Evolutionary conservation across 2,329 filamentous ascomycete species (phyloP), one percentile per base, ranked within the genome.

Genomic region (Pestalotiopsis sp.): DNA sequence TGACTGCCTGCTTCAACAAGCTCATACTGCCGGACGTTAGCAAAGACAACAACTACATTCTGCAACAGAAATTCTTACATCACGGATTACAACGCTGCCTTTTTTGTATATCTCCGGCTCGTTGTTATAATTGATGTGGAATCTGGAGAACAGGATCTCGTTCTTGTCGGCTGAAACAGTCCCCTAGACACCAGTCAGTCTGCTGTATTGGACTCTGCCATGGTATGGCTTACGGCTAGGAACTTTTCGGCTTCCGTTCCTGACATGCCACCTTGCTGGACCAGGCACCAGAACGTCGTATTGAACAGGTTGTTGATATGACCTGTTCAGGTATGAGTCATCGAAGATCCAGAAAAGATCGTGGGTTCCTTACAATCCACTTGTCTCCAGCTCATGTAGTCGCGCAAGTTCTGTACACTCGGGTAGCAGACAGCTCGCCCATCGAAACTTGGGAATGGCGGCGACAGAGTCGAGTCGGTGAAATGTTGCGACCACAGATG

Each of bases 281-380:
- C 92, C 75, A 99, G 84, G 0, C 91, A 86, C 96, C 96, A 99
- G 79, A 98, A 98, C 0, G 94, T 94, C 0, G 96, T 99, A 79
- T 99, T 99, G 81, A 98, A 99, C 4, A 99, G 87, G 76, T 99
- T 99, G 80, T 99, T 99, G 75, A 99, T 97, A 78, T 99, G 96
- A 73, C 93, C 93, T 95, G 31, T 17, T 52, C 12, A 25, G 17
- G 12, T 4, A 27, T 61, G 25, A 69, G 66, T 36, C 5, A 23
- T 31, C 9, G 7, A 6, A 12, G 11, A 17, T 27, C 2, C 17
- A 23, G 27, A 31, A 5, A n/a, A 20, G 6, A 27, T 67, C 25
- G 4, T 1, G 7, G 17, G 36, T 4, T 38, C 2, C n/a, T 80
- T 79, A 96, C 96, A 98, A 79, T 99, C 96, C 58, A 93, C 96